phyloP scores from a whole-genome alignment of 768 basidiomycete species.

The Suillus weaverae region DNA sequence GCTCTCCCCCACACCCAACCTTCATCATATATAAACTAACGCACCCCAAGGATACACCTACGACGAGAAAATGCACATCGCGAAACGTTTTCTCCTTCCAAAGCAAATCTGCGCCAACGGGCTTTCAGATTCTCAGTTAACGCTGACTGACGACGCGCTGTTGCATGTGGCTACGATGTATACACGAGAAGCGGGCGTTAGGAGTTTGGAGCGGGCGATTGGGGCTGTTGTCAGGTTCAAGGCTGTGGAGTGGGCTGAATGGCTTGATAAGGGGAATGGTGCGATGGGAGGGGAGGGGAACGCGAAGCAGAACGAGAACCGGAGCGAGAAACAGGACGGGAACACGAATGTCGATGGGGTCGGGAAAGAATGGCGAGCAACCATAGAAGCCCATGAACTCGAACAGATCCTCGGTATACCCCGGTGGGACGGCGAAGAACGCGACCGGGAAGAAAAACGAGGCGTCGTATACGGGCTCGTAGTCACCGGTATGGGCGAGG shows the following conservation, averaged over 20 bases:
- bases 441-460: slow-evolving; percentile 67
- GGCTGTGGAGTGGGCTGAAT: slow-evolving; percentile 87
- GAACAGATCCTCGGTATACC: slow-evolving; percentile 83
- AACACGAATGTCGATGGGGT: neutral
- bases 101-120: slow-evolving; percentile 86
- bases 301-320: neutral
- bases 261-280: slow-evolving; percentile 32
- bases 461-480: slow-evolving; percentile 87
- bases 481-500: slow-evolving; percentile 86
- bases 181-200: slow-evolving; percentile 92
- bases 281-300: slow-evolving; percentile 15
- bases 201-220: slow-evolving; percentile 83
- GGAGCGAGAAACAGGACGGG: neutral
- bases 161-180: slow-evolving; percentile 74
- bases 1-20: slow-evolving; percentile 11
- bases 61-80: slow-evolving; percentile 90
- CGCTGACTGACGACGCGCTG: slow-evolving; percentile 68
- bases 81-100: slow-evolving; percentile 81
- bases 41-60: slow-evolving; percentile 60
- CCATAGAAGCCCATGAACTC: slow-evolving; percentile 70
- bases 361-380: slow-evolving; percentile 48
- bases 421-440: slow-evolving; percentile 77
- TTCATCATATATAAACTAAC: neutral
- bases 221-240: slow-evolving; percentile 89
- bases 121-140: slow-evolving; percentile 57